These are phyloP conservation scores for Phytophthora cajani DNA, from an alignment of 352 stramenopile species.

Conservation along the genomic window DNA sequence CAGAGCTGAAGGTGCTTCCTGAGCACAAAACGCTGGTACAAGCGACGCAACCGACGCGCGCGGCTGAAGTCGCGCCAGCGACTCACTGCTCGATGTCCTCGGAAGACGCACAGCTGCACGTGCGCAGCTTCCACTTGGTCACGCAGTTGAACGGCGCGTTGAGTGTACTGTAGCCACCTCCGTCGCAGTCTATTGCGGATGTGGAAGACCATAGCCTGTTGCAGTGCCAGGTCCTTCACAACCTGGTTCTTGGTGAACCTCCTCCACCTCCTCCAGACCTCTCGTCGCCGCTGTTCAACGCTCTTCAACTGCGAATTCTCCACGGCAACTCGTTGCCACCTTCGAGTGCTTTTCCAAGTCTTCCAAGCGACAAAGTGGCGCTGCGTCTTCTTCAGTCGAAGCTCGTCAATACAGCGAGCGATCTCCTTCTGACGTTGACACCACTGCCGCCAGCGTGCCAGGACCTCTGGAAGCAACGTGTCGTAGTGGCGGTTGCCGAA, in stretches of 20 bases:
- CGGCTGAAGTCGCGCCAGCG: slow-evolving; percentile 36
- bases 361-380: slow-evolving; percentile 28
- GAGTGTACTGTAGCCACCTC: slow-evolving; percentile 27
- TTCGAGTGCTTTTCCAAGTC: slow-evolving; percentile 2
- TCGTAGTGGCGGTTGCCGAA: slow-evolving; percentile 44
- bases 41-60: slow-evolving; percentile 9
- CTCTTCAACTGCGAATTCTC: slow-evolving; percentile 14
- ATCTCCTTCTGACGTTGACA: slow-evolving; percentile 15
- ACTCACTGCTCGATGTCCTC: slow-evolving; percentile 14
- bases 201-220: slow-evolving; percentile 25
- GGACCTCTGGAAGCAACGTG: slow-evolving; percentile 27
- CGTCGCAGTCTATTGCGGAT: slow-evolving; percentile 25
- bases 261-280: slow-evolving; percentile 34
- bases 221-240: slow-evolving; percentile 9
- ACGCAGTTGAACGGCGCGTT: slow-evolving; percentile 10
- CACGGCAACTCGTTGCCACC: slow-evolving; percentile 27
- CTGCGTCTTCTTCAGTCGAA: slow-evolving; percentile 6
- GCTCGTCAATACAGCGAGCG: slow-evolving; percentile 1
- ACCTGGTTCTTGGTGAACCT: slow-evolving; percentile 15
- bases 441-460: slow-evolving; percentile 28
- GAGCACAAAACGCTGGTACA: slow-evolving; percentile 41
- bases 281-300: slow-evolving; percentile 1
- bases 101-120: slow-evolving; percentile 15
- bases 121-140: slow-evolving; percentile 7
- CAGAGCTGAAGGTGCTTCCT: slow-evolving; percentile 48